These are phyloP conservation scores for Pseudocercospora musae DNA, from an alignment of 2,329 filamentous ascomycete species.

Conservation along the genomic window DNA sequence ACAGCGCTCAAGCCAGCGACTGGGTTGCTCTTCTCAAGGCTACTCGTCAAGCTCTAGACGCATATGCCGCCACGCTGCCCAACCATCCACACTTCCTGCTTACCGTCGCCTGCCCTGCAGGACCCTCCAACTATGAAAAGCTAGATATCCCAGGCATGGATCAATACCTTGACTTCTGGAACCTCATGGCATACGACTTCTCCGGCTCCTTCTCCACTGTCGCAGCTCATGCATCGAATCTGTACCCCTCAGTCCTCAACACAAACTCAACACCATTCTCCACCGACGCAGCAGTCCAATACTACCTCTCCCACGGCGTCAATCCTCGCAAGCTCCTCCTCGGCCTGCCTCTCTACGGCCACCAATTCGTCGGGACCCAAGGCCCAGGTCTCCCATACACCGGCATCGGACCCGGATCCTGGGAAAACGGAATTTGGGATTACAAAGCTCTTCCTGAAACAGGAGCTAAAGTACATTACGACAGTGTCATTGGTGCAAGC, in stretches of 20 bases:
- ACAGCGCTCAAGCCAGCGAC: conserved; percentile 38
- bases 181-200: conserved; percentile 52
- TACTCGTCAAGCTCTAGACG: conserved; percentile 38
- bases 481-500: conserved; percentile 64
- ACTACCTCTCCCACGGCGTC: conserved; percentile 64
- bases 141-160: conserved; percentile 43
- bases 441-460: conserved; percentile 74
- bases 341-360: conserved; percentile 89
- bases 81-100: conserved; percentile 42
- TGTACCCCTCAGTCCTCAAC: conserved; percentile 59
- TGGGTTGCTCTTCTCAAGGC: conserved; percentile 40
- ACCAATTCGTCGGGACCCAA: conserved; percentile 74
- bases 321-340: conserved; percentile 70
- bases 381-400: conserved; percentile 67
- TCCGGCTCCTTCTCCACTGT: conserved; percentile 73
- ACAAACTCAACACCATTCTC: conserved; percentile 72
- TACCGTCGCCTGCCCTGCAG: conserved; percentile 45
- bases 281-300: conserved; percentile 65
- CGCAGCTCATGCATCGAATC: conserved; percentile 76
- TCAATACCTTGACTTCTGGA: conserved; percentile 47
- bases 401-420: conserved; percentile 73
- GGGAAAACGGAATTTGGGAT: conserved; percentile 83
- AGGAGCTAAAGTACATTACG: conserved; percentile 62
- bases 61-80: conserved; percentile 38
- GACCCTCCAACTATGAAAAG: conserved; percentile 43